Evolutionary conservation across 768 basidiomycete genomes (phyloP), one percentile per base, ranked within the genome.

Genomic region (Agaricus blazei): DNA sequence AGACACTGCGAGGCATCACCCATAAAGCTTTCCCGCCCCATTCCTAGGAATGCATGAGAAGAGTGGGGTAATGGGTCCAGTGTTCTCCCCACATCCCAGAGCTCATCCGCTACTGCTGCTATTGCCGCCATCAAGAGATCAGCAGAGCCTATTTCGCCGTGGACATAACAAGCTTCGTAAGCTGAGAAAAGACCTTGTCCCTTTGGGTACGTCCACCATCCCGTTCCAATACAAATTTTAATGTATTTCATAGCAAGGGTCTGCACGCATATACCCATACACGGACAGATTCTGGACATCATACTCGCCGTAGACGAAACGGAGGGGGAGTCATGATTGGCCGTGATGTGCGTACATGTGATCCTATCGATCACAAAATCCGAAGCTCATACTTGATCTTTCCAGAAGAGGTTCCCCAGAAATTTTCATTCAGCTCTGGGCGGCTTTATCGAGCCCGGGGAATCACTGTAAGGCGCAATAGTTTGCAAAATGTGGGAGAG

Each of bases 401-500:
- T 51, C 27, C 67, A 87, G 86, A 82, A 76, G 70, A 83, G 77
- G 59, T 89, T 82, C 65, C 84, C 85, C 5, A 73, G 69, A 2
- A 83, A 75, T 47, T 88, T 90, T 68, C 97, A 93, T 70, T 95
- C 93, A 1, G 91, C 92, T 45, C 71, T 98, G 27, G 93, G 94
- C 1, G 96, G 96, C 2, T 98, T 98, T 66, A 80, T 95, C 45
- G 96, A 98, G 67, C 93, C 94, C 4, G 94, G 89, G 9, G 96
- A 99, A 68, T 84, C 89, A 0, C 87, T 97, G 59, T 95, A 99
- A 65, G 94, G 98, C 62, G 88, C 95, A 2, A 93, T 98, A 29
- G 76, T 81, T 51, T 80, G 96, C 38, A 96, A 98, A 69, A 87
- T 96, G 68, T 92, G 92, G 85, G 96, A 99, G 68, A 96, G 98